Conservation (phyloP, 768 basidiomycete species). For the Lentinula edodes region DNA sequence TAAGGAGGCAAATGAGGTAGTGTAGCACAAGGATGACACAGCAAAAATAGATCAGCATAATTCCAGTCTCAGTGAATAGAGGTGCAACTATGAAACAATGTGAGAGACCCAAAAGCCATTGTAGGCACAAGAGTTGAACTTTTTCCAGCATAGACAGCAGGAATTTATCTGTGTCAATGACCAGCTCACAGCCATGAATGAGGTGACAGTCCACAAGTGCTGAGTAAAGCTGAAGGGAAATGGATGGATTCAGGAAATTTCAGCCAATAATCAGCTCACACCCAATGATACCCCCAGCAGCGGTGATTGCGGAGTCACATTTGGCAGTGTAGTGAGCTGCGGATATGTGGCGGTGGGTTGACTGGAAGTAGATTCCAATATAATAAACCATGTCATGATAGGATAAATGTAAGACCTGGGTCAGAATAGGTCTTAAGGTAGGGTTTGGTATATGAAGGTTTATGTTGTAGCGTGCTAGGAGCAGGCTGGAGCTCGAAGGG, state of each 20-base stretch:
- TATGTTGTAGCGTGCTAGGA: too few relatives aligned
- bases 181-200: neutral
- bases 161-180: neutral
- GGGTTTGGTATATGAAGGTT: too few relatives aligned
- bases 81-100: neutral
- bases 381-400: neutral
- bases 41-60: neutral
- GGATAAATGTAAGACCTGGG: too few relatives aligned
- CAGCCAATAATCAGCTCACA: neutral
- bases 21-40: neutral
- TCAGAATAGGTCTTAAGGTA: too few relatives aligned
- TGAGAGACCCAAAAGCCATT: neutral
- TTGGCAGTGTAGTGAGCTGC: neutral
- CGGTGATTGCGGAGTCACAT: neutral
- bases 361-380: neutral
- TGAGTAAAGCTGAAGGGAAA: neutral
- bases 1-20: neutral
- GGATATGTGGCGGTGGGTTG: neutral
- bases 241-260: neutral
- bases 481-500: too few relatives aligned
- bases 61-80: neutral
- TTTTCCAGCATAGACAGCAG: neutral
- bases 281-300: neutral
- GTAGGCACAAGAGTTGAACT: neutral
- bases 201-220: neutral